phyloP scores from a whole-genome alignment of 139 green algal genomes.

The Tetradesmus obliquus region DNA sequence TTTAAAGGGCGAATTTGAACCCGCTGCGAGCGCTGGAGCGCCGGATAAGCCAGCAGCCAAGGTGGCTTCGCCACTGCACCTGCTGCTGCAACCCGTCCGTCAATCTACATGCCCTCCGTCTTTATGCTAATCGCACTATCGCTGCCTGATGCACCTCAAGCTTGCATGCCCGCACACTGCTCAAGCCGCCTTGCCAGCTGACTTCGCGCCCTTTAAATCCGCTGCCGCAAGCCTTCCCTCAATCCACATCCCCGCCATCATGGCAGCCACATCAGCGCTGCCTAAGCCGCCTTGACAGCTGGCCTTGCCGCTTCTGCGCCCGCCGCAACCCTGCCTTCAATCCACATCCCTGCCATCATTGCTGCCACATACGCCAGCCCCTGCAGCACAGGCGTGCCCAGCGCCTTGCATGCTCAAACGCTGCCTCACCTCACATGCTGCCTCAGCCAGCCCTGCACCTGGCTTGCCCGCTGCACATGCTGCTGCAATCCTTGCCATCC shows the following conservation, averaged over 20 bases:
- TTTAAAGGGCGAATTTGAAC: too few species aligned
- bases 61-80: too few species aligned
- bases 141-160: conserved; percentile 38
- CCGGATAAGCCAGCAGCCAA: too few species aligned
- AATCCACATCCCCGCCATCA: conserved; percentile 33
- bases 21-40: too few species aligned
- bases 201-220: too few species aligned
- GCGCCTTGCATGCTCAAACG: too few species aligned
- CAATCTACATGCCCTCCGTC: conserved; percentile 23
- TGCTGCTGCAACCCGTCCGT: too few species aligned
- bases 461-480: neutral
- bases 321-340: too few species aligned
- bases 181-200: conserved; percentile 82
- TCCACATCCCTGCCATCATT: conserved; percentile 43
- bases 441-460: conserved; percentile 84
- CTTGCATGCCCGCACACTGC: too few species aligned
- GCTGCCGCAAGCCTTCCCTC: neutral
- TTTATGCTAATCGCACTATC: too few species aligned
- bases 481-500: neutral
- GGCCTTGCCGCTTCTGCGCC: too few species aligned
- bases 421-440: conserved; percentile 78
- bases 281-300: too few species aligned
- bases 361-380: conserved; percentile 44
- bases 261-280: neutral
- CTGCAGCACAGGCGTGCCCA: conserved; percentile 41